phyloP scores from a whole-genome alignment of 2,329 filamentous ascomycete species.

The Claviceps spartinae region DNA sequence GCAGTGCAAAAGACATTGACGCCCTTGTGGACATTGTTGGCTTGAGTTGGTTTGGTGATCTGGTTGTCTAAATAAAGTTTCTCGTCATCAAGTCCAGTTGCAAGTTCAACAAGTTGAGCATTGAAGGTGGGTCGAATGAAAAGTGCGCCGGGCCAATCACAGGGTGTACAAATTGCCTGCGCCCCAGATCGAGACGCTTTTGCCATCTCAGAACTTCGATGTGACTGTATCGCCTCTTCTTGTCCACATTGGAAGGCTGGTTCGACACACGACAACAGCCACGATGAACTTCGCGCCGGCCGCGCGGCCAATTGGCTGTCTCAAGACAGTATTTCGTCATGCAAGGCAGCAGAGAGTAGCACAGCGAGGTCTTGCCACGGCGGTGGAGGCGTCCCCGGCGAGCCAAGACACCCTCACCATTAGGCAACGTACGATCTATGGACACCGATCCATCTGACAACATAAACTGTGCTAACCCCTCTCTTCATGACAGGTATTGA shows the following conservation, averaged over 20 bases:
- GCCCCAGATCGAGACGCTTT: not conserved
- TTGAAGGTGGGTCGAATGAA: slow-evolving; percentile 15
- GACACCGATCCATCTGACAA: too few relatives aligned
- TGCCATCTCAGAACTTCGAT: not conserved
- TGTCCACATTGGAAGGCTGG: not conserved
- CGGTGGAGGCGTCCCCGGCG: slow-evolving; percentile 10
- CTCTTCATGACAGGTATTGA: slow-evolving; percentile 17
- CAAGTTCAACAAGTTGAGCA: not conserved
- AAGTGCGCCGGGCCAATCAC: slow-evolving; percentile 25
- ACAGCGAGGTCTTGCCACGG: slow-evolving; percentile 35
- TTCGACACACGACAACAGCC: slow-evolving; percentile 10
- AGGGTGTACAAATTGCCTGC: slow-evolving; percentile 4
- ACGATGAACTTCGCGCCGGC: slow-evolving; percentile 47
- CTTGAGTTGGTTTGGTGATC: not conserved
- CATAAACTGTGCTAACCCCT: slow-evolving; percentile 7
- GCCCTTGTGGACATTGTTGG: slow-evolving; percentile 9
- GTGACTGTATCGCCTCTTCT: not conserved
- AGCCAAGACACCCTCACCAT: slow-evolving; percentile 16
- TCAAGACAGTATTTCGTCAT: slow-evolving; percentile 51
- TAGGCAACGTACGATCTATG: slow-evolving; percentile 22
- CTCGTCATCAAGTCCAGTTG: not conserved
- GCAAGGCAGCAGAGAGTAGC: slow-evolving; percentile 34
- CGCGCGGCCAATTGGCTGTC: slow-evolving; percentile 56
- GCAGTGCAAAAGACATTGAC: slow-evolving; percentile 13
- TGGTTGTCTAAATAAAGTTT: slow-evolving; percentile 7